Base-by-base conservation (phyloP, 2,329 filamentous ascomycete species). In the Fusarium cyanostomum region DNA sequence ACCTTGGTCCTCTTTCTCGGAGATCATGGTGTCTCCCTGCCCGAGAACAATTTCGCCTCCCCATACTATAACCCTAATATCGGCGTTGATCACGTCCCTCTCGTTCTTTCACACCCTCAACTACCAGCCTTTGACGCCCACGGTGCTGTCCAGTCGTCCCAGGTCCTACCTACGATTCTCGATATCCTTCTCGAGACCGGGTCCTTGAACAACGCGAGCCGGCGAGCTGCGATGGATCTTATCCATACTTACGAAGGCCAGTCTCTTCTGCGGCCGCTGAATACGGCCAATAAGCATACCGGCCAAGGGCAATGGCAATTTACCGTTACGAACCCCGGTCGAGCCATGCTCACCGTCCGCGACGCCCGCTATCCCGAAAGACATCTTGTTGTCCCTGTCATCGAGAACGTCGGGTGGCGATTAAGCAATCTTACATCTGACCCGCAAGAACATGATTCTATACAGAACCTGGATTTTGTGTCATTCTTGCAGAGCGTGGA, bases 31-130 rank as follows among this genome's bases (percentile, higher is more conserved):
- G 61, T 73, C 13, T 75, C 74, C 0, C 67, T 76, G 24, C 68
- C 73, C 0, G 74, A 76, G 26, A 74, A 75, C 16, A 67, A 66
- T 9, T 66, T 68, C 7, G 56, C 71, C 5, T 68, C 74, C 5
- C 65, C 74, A 1, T 76, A 76, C 28, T 74, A 74, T 8, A 74
- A 76, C 51, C 70, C 72, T 2, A 74, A 71, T 24, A 62, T 74
- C 15, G 72, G 70, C 27, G 73, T 68, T 28, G 56, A 71, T 15
- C 73, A 73, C 18, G 70, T 76, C 3, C 74, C 74, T 2, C 46
- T 76, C 7, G 66, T 75, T 13, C 26, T 76, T 2, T 75, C 73
- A 0, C 74, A 76, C 7, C 74, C 74, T 0, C 66, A 70, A 41
- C 41, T 76, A 8, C 74, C 74, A 1, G 49, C 66, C 1, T 57